A percentile compares a stretch with the other conserved stretches of the same genome.
phyloP scores from a whole-genome alignment of 2,329 filamentous ascomycete species.

The Elsinoe necatrix region DNA sequence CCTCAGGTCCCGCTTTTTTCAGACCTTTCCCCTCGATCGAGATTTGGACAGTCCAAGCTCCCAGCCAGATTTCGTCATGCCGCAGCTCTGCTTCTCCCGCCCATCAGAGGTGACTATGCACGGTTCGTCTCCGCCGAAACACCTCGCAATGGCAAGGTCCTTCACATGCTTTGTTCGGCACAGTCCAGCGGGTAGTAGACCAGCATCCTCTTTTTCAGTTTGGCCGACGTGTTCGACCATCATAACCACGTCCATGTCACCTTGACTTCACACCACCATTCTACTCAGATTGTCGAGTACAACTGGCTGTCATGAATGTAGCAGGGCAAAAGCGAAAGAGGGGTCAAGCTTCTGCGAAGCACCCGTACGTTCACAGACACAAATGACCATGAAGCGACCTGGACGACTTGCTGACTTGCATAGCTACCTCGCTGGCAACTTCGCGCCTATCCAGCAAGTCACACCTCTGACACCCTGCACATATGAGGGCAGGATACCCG shows the following conservation, averaged over 20 bases:
- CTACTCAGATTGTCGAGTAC: background rate
- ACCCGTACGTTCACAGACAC: constrained; percentile 31
- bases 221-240: background rate
- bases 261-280: background rate
- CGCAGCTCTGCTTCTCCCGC: background rate
- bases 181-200: background rate
- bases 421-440: constrained; percentile 59
- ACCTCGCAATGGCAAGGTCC: constrained; percentile 1
- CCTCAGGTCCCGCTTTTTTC: background rate
- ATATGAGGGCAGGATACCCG: constrained; percentile 51
- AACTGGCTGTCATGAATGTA: constrained; percentile 14
- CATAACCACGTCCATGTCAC: constrained; percentile 7
- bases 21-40: background rate
- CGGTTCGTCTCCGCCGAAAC: constrained; percentile 1
- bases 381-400: constrained; percentile 3
- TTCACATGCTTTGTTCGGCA: constrained; percentile 13
- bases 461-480: constrained; percentile 49
- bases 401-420: constrained; percentile 4
- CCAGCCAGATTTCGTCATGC: constrained; percentile 13
- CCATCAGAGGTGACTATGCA: background rate
- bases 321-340: constrained; percentile 28
- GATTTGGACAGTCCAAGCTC: constrained; percentile 6
- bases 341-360: constrained; percentile 23
- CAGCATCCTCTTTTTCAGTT: background rate
- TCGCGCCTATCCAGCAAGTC: constrained; percentile 54